Evolutionary conservation across 768 basidiomycete genomes (phyloP), one percentile per base, ranked within the genome.

Genomic region (Tricholoma flavovirens): DNA sequence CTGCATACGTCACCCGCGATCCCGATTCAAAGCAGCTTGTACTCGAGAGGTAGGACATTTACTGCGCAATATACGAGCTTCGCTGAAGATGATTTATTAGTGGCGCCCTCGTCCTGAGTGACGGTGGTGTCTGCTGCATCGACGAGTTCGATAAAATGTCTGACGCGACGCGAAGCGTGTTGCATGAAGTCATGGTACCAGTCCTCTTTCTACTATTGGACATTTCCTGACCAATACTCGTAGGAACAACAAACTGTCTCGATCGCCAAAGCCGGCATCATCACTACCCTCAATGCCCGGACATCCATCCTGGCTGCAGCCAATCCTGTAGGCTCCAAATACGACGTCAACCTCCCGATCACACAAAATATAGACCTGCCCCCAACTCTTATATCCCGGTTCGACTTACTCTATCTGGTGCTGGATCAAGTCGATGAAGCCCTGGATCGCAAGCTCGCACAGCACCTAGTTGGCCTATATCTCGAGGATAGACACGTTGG

Each of bases 61-160:
- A 45, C 19, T 30, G 0, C 24, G 6, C 14, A n/a, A n/a, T 22
- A 26, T 14, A 36, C 26, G 17, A 10, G 26, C 12, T 24, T 52
- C 2, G 7, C 19, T 12, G 24, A 60, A 19, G 49, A 33, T 49
- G 17, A 49, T 58, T 19, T 6, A 56, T 52, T 11, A 93, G 93
- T 74, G 95, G 95, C 58, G 95, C 95, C 0, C 83, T 98, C 10
- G 95, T 97, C 1, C 73, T 98, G 57, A 92, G 90, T 67, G 96
- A 98, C 61, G 96, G 96, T 1, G 96, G 95, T 68, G 93, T 98
- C 4, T 98, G 94, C 68, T 98, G 96, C 67, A 98, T 98, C 62
- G 96, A 98, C 63, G 96, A 98, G 71, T 98, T 99, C 63, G 97
- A 99, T 75, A 99, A 99, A 72, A 99, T 99, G 97, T 94, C 95